Percentiles rank a stretch among this genome's conserved stretches.
Conservation (phyloP, 768 basidiomycete genomes). For the Boletus vinaceobasis region DNA sequence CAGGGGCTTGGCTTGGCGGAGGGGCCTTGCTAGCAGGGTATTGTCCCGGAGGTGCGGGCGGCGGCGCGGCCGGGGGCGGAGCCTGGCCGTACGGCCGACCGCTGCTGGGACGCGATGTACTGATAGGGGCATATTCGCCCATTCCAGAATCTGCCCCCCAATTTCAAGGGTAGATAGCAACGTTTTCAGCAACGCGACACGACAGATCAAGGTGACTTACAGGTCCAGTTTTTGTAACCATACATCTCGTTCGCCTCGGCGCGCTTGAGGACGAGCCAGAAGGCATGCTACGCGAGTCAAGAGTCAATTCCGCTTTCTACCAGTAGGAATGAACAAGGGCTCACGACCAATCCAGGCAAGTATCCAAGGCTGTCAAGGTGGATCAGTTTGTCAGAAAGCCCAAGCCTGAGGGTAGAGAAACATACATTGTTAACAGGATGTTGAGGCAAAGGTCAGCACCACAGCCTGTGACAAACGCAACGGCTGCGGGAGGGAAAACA, state of each 20-base stretch:
- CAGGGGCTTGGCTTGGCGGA: neutral
- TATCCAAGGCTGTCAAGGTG: slow-evolving; percentile 56
- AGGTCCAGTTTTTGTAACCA: slow-evolving; percentile 23
- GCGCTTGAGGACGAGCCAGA: slow-evolving; percentile 84
- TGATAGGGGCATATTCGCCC: slow-evolving; percentile 11
- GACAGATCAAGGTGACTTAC: slow-evolving; percentile 6
- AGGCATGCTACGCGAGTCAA: slow-evolving; percentile 53
- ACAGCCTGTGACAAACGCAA: slow-evolving; percentile 72
- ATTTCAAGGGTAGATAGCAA: neutral
- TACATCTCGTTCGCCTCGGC: slow-evolving; percentile 67
- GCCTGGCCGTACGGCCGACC: neutral
- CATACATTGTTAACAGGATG: slow-evolving; percentile 73
- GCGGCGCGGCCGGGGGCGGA: neutral
- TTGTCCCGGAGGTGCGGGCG: neutral
- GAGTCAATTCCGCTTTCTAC: neutral
- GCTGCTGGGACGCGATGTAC: neutral
- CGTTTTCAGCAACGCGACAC: neutral
- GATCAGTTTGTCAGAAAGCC: neutral
- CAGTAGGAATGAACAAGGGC: slow-evolving; percentile 3
- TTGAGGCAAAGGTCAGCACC: slow-evolving; percentile 81
- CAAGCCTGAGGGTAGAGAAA: neutral
- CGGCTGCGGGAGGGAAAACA: slow-evolving; percentile 77
- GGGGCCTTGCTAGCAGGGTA: neutral
- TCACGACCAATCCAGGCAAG: slow-evolving; percentile 57
- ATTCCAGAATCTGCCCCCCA: slow-evolving; percentile 17